Evolutionary conservation across 192 early-diverging fungal genomes (phyloP), one percentile per base, ranked within the genome.

Genomic region (Backusella tuberculispora): DNA sequence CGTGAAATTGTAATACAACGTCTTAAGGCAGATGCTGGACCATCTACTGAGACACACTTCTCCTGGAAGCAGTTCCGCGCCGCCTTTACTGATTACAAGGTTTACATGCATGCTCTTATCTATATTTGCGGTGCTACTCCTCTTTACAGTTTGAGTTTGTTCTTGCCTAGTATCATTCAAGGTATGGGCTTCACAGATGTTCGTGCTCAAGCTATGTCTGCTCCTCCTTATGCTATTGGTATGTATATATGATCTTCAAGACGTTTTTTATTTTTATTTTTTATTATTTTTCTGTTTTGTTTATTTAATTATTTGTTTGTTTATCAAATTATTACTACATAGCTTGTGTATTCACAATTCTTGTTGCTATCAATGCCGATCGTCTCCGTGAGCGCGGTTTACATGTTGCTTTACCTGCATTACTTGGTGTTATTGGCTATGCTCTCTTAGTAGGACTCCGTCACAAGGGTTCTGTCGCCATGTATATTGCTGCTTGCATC

Each of bases 81-180:
- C n/a, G 86, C 79, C 2, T 85, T 89, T 45, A 73, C 65, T 3
- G 88, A 89, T 68, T 89, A 83, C 29, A 74, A 78, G 29, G 80
- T 82, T 9, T 78, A 77, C 29, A 67, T 85, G 45, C 83, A 86
- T 21, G 83, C 86, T 40, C 48, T 92, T 17, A 86, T 90, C 26
- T 90, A 89, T 69, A 91, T 93, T 66, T 87, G 89, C 13, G 84
- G 86, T 60, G 82, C 85, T 68, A 92, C 87, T 9, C 88, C 91
- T 13, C 76, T 90, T 7, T 91, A 90, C 47, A 88, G 87, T 66
- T 86, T 90, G 44, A 83, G 86, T 50, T 86, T 91, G 21, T 92
- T 92, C 74, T 79, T 94, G 48, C 92, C 93, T 1, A 89, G 88
- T 17, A 92, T 94, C 19, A 85, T 94, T 69, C 84, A 85, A 38